A percentile compares a stretch with the other conserved stretches of the same genome.
phyloP scores from a whole-genome alignment of 306 rosid species.

The Prunus mira region DNA sequence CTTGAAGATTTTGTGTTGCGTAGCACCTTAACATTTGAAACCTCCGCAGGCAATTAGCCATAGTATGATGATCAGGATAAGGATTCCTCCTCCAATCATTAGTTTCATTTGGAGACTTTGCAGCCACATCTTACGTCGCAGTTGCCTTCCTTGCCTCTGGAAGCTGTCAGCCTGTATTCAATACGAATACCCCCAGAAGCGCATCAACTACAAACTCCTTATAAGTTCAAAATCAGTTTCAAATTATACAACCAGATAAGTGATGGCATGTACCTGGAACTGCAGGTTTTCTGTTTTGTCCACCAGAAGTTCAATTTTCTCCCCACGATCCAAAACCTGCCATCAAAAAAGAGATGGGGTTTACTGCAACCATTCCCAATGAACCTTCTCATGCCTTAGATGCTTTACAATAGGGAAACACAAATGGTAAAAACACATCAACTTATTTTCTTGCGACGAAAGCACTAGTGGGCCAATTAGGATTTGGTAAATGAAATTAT shows the following conservation, averaged over 20 bases:
- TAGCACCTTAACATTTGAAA: slow-evolving; percentile 64
- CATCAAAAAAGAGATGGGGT: slow-evolving; percentile 7
- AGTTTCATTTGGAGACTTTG: slow-evolving; percentile 91
- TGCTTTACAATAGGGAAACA: not conserved
- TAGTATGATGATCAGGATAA: slow-evolving; percentile 56
- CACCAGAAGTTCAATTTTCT: slow-evolving; percentile 90
- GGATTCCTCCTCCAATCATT: slow-evolving; percentile 76
- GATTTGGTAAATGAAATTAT: not conserved
- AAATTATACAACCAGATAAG: not conserved
- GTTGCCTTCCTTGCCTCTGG: slow-evolving; percentile 96
- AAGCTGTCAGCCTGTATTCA: slow-evolving; percentile 89
- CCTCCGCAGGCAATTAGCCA: slow-evolving; percentile 89
- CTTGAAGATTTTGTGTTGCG: slow-evolving; percentile 7
- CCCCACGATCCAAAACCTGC: slow-evolving; percentile 99
- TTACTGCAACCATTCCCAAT: not conserved
- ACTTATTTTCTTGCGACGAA: not conserved
- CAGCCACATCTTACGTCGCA: slow-evolving; percentile 95
- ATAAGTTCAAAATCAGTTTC: not conserved
- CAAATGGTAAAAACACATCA: not conserved
- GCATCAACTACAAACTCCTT: not conserved
- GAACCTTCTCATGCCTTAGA: not conserved
- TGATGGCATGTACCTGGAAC: slow-evolving; percentile 68
- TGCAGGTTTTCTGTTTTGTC: slow-evolving; percentile 94
- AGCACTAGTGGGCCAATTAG: not conserved
- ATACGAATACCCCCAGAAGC: not conserved